Evolutionary conservation across 2,329 filamentous ascomycete species (phyloP), one percentile per base, ranked within the genome.

Genomic region (Colletotrichum sp.): DNA sequence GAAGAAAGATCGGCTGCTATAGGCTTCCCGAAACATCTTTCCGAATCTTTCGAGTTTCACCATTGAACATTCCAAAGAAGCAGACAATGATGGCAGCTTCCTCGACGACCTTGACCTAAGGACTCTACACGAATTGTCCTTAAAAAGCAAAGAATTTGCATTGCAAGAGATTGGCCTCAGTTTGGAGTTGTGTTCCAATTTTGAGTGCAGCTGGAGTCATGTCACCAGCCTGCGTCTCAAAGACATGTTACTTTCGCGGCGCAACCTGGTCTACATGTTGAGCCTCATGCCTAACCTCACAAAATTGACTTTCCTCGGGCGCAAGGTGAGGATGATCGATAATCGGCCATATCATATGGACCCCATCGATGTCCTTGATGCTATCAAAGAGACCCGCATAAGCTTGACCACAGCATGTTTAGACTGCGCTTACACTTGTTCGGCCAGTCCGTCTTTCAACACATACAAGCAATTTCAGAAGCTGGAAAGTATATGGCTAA

Each of bases 211-310:
- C 36, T 43, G 36, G 36, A 43, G 0, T 43, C 36, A 43, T 18
- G 36, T 43, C 16, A 43, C 36, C 36, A 43, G 36, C 8, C 36
- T 43, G 36, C 16, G 16, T 18, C 36, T 43, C 36, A 43, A 43
- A 43, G 36, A 43, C 16, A 43, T 5, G 36, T 18, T 38, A 3
- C 2, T 5, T 3, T 43, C 16, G 16, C 16, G 16, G 36, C 16
- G 16, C 0, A 3, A 2, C 36, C 36, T 43, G 16, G 36, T 43
- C 0, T 1, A 43, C 1, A 1, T 43, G 1, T 18, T 43, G 36
- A 5, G 0, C 36, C 36, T 3, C 36, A 43, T 43, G 36, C 36
- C 36, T 43, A 43, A 43, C 16, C 16, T 43, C 36, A 18, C 16
- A 8, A 43, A 43, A 43, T 43, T 43, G 8, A 43, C 36, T 1